Conservation (phyloP, 2,329 filamentous ascomycete species). For the Exophiala viscosa region DNA sequence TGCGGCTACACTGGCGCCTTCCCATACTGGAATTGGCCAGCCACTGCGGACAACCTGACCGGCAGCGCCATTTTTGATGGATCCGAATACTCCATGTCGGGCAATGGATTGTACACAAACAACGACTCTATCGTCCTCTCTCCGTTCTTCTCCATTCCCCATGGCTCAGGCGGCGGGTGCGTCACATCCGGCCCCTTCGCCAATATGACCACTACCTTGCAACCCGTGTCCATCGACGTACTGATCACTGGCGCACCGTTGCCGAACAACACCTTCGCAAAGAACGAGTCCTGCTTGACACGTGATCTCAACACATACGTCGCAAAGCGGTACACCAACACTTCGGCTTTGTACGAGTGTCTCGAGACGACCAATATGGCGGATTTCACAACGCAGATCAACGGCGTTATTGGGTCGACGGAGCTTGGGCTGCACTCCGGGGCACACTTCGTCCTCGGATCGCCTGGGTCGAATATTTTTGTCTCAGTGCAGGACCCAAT, state of each 20-base stretch:
- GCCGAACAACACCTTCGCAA: conserved; percentile 23
- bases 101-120: conserved; percentile 29
- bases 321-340: conserved; percentile 26
- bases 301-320: conserved; percentile 28
- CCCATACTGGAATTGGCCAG: conserved; percentile 43
- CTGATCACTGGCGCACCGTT: conserved; percentile 24
- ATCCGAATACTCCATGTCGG: conserved; percentile 36
- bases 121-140: conserved; percentile 19
- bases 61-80: conserved; percentile 37
- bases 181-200: conserved; percentile 29
- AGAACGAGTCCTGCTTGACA: conserved; percentile 27
- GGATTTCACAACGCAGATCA: conserved; percentile 21
- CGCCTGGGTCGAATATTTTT: conserved; percentile 26
- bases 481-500: conserved; percentile 28
- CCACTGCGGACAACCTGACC: conserved; percentile 32
- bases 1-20: conserved; percentile 45
- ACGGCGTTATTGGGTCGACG: conserved; percentile 25
- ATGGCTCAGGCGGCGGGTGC: conserved; percentile 30
- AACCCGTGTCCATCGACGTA: conserved; percentile 17
- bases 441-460: conserved; percentile 29
- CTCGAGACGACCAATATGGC: conserved; percentile 17
- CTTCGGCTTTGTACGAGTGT: conserved; percentile 18
- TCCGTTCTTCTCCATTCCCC: conserved; percentile 23
- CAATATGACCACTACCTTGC: conserved; percentile 24
- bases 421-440: conserved; percentile 27